Percentiles rank a stretch among this genome's conserved stretches.
Evolutionary conservation across 2,329 filamentous ascomycete genomes (phyloP).

Genomic region (Metarhizium brunneum): DNA sequence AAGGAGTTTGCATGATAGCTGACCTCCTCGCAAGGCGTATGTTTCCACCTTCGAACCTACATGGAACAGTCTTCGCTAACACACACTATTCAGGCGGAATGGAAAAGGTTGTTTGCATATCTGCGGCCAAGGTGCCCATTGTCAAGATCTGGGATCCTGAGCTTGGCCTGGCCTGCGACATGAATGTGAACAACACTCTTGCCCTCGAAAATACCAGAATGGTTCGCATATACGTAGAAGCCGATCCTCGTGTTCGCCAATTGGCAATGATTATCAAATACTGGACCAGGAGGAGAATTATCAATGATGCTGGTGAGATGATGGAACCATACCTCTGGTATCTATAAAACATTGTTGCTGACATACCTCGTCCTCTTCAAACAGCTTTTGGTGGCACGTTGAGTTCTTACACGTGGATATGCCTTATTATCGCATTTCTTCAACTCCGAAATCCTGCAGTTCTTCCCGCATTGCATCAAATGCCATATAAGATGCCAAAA

Average conservation of each 20-base stretch:
- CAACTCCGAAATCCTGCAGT: slow-evolving; percentile 80
- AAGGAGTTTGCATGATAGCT: slow-evolving; percentile 84
- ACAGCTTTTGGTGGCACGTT: slow-evolving; percentile 84
- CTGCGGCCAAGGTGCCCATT: slow-evolving; percentile 91
- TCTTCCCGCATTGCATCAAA: slow-evolving; percentile 74
- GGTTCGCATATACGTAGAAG: slow-evolving; percentile 93
- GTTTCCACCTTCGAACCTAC: slow-evolving; percentile 22
- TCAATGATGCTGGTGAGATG: slow-evolving; percentile 84
- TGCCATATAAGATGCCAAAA: slow-evolving; percentile 36
- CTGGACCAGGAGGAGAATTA: slow-evolving; percentile 85
- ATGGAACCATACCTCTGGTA: background rate
- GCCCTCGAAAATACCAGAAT: slow-evolving; percentile 95
- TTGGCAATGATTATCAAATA: slow-evolving; percentile 96
- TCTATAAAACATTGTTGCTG: slow-evolving; percentile 11
- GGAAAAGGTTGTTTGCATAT: slow-evolving; percentile 92
- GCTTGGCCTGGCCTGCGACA: slow-evolving; percentile 79
- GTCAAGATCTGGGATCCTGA: slow-evolving; percentile 99
- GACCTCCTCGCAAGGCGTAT: slow-evolving; percentile 76
- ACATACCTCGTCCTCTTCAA: background rate
- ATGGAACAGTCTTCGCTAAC: background rate
- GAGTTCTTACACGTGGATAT: slow-evolving; percentile 99
- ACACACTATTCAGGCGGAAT: slow-evolving; percentile 64
- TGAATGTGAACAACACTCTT: slow-evolving; percentile 97
- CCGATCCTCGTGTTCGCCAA: slow-evolving; percentile 82
- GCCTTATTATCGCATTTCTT: slow-evolving; percentile 92